Percentiles rank a stretch among this genome's conserved stretches.
Evolutionary conservation across 1,284 basidiomycete genomes (phyloP).

Genomic region (Volvariella volvacea): DNA sequence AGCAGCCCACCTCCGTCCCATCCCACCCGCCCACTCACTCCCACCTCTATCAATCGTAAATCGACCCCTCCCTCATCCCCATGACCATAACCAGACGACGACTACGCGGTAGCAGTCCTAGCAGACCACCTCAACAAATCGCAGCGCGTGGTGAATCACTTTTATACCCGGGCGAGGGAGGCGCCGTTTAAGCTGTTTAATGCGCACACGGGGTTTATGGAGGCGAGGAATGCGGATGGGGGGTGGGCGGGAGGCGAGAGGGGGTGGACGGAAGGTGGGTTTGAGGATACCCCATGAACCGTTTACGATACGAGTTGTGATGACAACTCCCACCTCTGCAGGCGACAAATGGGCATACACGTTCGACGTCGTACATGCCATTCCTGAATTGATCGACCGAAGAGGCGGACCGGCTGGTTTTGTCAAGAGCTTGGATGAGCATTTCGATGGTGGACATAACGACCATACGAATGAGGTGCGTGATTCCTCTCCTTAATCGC

Average conservation of each 20-base stretch:
- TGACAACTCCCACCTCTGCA: too few relatives aligned
- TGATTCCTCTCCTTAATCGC: background rate
- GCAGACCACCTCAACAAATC: slow-evolving; percentile 47
- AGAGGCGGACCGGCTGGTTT: slow-evolving; percentile 64
- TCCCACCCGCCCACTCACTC: background rate
- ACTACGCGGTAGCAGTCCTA: slow-evolving; percentile 65
- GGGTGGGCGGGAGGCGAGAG: slow-evolving; percentile 63
- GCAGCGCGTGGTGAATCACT: slow-evolving; percentile 38
- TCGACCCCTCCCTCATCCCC: background rate
- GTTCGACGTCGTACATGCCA: slow-evolving; percentile 70
- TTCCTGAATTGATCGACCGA: slow-evolving; percentile 54
- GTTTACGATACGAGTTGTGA: too few relatives aligned
- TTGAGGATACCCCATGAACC: too few relatives aligned
- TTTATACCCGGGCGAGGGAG: slow-evolving; percentile 48
- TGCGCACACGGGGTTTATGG: slow-evolving; percentile 71
- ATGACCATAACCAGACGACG: slow-evolving; percentile 57
- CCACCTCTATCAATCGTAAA: background rate
- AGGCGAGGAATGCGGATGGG: slow-evolving; percentile 65
- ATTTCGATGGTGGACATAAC: slow-evolving; percentile 78
- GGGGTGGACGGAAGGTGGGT: slow-evolving; percentile 69
- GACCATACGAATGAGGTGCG: slow-evolving; percentile 77
- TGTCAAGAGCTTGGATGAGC: slow-evolving; percentile 64
- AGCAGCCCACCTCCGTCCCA: slow-evolving; percentile 14
- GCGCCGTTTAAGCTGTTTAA: slow-evolving; percentile 70
- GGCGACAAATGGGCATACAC: slow-evolving; percentile 81